Conservation (phyloP, 2,329 filamentous ascomycete species). For the Albophoma yamanashiensis region DNA sequence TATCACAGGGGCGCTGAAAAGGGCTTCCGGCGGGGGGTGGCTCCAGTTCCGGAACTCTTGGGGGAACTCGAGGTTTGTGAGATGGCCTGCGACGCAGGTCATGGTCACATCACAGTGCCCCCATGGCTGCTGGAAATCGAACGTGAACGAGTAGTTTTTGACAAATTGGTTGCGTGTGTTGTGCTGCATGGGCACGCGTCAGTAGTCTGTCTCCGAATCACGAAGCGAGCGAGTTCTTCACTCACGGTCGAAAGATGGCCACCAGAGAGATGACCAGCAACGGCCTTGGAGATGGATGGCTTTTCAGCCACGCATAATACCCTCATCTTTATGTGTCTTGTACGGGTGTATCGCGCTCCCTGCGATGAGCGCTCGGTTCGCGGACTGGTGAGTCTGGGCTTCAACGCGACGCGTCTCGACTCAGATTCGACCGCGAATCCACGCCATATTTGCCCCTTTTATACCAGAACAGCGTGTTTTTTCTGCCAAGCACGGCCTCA, state of each 20-base stretch:
- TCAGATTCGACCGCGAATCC: neutral
- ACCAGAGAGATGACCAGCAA: slow-evolving; percentile 80
- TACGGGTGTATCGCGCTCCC: neutral
- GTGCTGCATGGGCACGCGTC: slow-evolving; percentile 34
- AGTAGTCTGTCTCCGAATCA: slow-evolving; percentile 6
- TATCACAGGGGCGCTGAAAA: slow-evolving; percentile 74
- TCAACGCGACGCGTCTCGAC: neutral
- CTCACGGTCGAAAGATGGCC: slow-evolving; percentile 60
- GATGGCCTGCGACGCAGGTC: slow-evolving; percentile 85
- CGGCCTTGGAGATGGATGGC: slow-evolving; percentile 90
- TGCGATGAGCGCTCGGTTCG: neutral
- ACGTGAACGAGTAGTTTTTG: slow-evolving; percentile 91
- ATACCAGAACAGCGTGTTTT: too few species aligned
- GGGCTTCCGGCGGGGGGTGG: slow-evolving; percentile 62
- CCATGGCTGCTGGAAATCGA: slow-evolving; percentile 74
- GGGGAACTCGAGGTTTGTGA: slow-evolving; percentile 72
- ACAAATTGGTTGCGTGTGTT: slow-evolving; percentile 65
- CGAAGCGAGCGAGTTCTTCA: neutral
- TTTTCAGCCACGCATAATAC: slow-evolving; percentile 52
- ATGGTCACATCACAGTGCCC: slow-evolving; percentile 79
- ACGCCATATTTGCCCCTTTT: neutral
- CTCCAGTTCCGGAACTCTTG: slow-evolving; percentile 67
- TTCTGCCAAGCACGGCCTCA: neutral
- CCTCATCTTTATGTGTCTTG: slow-evolving; percentile 26
- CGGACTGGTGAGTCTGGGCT: neutral